Conservation (phyloP, 2,329 filamentous ascomycete genomes). For the Ilyonectria sp. region DNA sequence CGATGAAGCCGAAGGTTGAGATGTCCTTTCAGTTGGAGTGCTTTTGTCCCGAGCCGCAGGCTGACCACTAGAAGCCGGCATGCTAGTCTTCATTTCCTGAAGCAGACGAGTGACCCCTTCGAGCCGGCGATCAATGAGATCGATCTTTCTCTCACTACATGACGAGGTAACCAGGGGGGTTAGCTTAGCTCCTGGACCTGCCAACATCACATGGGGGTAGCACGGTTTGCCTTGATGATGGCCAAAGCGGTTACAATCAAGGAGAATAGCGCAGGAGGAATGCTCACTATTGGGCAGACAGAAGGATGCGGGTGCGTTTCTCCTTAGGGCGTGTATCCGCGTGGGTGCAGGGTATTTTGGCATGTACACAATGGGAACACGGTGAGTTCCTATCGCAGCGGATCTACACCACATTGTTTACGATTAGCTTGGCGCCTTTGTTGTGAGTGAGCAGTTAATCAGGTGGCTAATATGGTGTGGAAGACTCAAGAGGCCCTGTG, state of each 20-base stretch:
- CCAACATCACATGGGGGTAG: neutral
- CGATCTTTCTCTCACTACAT: conserved; percentile 56
- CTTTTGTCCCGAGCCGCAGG: conserved; percentile 23
- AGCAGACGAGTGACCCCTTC: conserved; percentile 53
- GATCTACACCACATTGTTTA: conserved; percentile 44
- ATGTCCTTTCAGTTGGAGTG: conserved; percentile 33
- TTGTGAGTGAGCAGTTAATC: neutral
- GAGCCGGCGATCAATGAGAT: conserved; percentile 55
- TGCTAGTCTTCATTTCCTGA: conserved; percentile 51
- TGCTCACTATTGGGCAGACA: conserved; percentile 57
- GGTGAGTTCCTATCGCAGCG: conserved; percentile 56
- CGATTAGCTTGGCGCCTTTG: conserved; percentile 14
- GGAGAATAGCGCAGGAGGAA: neutral
- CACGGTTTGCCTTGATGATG: neutral
- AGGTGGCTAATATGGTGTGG: neutral
- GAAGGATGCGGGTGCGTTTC: conserved; percentile 55
- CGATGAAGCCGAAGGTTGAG: conserved; percentile 34
- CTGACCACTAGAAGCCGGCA: conserved; percentile 32
- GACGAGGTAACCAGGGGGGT: neutral
- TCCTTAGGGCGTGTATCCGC: conserved; percentile 52
- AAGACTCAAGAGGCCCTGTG: neutral
- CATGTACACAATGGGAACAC: conserved; percentile 55
- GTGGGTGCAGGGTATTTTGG: conserved; percentile 56
- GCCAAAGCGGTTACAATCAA: neutral
- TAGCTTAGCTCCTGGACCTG: neutral